A percentile compares a stretch with the other conserved stretches of the same genome.
Evolutionary conservation across 1,284 basidiomycete species (phyloP).

Genomic region (Microbotryum intermedium): DNA sequence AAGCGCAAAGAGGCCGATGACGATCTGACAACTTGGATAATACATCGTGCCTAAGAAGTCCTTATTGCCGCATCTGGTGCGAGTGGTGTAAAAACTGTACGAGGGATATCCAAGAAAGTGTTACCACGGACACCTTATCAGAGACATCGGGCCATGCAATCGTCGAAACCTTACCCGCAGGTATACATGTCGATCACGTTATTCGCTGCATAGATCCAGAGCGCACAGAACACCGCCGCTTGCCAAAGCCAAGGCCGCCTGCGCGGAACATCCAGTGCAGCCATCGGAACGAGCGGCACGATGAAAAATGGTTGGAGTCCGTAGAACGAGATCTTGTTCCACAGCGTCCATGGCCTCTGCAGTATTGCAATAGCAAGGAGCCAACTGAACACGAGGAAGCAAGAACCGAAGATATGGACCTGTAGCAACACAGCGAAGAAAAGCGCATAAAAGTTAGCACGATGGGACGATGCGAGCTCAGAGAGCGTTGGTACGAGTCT

Average conservation of each 20-base stretch:
- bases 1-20: constrained; percentile 66
- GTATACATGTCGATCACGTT: constrained; percentile 44
- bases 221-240: constrained; percentile 47
- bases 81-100: constrained; percentile 31
- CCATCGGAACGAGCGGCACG: constrained; percentile 47
- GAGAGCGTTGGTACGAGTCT: neutral
- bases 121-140: constrained; percentile 33
- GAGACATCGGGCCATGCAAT: constrained; percentile 39
- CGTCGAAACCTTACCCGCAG: constrained; percentile 43
- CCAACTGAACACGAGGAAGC: constrained; percentile 65
- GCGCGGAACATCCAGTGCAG: constrained; percentile 60
- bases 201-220: constrained; percentile 48
- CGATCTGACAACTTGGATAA: constrained; percentile 56
- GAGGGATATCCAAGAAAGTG: constrained; percentile 49
- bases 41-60: constrained; percentile 42
- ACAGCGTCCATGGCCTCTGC: constrained; percentile 13
- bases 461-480: neutral
- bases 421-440: constrained; percentile 18
- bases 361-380: constrained; percentile 44
- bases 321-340: constrained; percentile 38
- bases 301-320: constrained; percentile 45
- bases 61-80: constrained; percentile 17
- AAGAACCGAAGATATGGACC: constrained; percentile 48
- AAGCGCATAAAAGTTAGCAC: constrained; percentile 17
- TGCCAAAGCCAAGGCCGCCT: constrained; percentile 56